Base-by-base conservation (phyloP, 768 basidiomycete genomes). In the Termitomyces eurrhizus region DNA sequence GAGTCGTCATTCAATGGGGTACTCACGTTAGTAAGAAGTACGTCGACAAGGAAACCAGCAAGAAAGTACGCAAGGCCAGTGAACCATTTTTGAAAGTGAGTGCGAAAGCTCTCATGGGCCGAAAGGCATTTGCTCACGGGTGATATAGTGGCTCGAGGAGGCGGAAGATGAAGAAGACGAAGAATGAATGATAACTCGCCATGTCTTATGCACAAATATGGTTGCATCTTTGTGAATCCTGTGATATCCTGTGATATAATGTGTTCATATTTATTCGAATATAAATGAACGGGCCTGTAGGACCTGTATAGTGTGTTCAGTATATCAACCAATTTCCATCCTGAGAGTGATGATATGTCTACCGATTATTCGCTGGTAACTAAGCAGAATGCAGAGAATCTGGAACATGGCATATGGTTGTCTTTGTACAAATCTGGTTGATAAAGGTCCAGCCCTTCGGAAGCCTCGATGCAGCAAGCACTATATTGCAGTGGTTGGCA, bases 1-100 rank as follows among this genome's bases (percentile, higher is more conserved):
- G 93, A 29, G 82, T 96, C 7, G 79, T 95, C 53, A 86, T 80
- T 11, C 87, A 95, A 64, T 98, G 95, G 96, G 95, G 95, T 9
- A 96, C 93, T 4, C 95, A 96, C 67, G 93, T 95, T 70, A 92
- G 89, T 76, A 96, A 91, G 82, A 97, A 98, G 78, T 96, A 93
- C 70, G 92, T 95, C 49, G 92, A 96, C 75, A 94, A 90, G 75
- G 95, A 98, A 32, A 89, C 85, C 50, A 92, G 90, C 74, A 98
- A 98, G 85, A 95, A 87, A 75, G 95, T 99, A 55, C 82, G 95
- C 67, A 96, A 95, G 80, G 94, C 94, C 13, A 90, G 91, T 65
- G 94, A 93, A 72, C 94, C 95, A 0, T 98, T 98, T 80, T 77
- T 98, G 70, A 94, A 95, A 82, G 91, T 91, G 64, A 52, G 80